These are phyloP conservation scores for Trichoderma pleuroti DNA, from an alignment of 2,329 filamentous ascomycete genomes.

Conservation along the genomic window DNA sequence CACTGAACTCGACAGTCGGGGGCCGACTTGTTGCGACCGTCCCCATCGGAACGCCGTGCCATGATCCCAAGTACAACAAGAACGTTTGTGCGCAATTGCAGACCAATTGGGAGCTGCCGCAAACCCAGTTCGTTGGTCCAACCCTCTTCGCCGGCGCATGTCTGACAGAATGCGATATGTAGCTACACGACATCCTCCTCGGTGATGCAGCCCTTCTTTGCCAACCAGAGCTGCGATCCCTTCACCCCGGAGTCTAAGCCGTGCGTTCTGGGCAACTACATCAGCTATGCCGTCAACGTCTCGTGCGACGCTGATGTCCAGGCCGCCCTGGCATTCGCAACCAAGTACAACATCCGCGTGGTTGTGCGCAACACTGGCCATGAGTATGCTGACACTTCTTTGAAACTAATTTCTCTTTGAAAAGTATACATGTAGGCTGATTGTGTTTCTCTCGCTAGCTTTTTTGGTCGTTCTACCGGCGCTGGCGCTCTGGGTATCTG, in stretches of 20 bases:
- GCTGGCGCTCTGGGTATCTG: constrained; percentile 40
- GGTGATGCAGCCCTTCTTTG: constrained; percentile 29
- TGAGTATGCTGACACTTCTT: constrained; percentile 37
- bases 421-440: neutral
- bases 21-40: constrained; percentile 49
- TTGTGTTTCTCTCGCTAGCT: neutral
- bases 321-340: constrained; percentile 32
- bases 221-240: constrained; percentile 34
- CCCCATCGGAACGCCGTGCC: constrained; percentile 50
- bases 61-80: constrained; percentile 46
- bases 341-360: constrained; percentile 43
- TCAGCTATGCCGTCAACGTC: constrained; percentile 36
- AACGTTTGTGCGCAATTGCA: constrained; percentile 41
- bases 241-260: constrained; percentile 35
- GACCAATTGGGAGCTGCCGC: constrained; percentile 41
- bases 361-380: constrained; percentile 52
- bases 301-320: constrained; percentile 30
- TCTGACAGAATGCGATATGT: neutral
- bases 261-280: constrained; percentile 41
- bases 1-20: constrained; percentile 48
- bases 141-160: neutral
- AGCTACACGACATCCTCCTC: constrained; percentile 19
- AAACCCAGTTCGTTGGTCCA: constrained; percentile 35
- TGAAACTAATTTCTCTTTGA: neutral
- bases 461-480: constrained; percentile 55